Evolutionary conservation across 2,329 filamentous ascomycete genomes (phyloP).

Genomic region (Phialocephala subalpina): DNA sequence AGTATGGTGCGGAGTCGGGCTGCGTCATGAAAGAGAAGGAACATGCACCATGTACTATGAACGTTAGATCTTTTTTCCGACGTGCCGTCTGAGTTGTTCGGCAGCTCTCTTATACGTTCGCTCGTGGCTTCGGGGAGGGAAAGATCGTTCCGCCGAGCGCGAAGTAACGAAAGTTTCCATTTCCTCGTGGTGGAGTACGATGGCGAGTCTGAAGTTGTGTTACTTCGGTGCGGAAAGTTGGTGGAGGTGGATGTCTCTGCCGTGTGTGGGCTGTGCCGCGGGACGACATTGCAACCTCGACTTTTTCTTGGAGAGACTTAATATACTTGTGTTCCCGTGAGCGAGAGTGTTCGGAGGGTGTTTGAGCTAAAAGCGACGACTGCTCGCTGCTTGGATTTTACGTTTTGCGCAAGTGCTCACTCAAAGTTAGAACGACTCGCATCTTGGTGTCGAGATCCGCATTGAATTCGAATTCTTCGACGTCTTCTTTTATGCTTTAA

Average conservation of each 20-base stretch:
- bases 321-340: neutral
- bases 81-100: slow-evolving; percentile 10
- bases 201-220: too few species aligned
- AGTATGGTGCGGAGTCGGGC: neutral
- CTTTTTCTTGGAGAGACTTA: neutral
- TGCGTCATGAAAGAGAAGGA: neutral
- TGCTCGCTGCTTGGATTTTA: neutral
- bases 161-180: neutral
- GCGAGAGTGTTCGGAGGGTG: neutral
- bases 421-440: neutral
- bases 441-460: neutral
- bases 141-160: neutral
- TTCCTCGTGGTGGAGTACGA: neutral
- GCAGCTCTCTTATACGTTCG: slow-evolving; percentile 26
- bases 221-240: too few species aligned
- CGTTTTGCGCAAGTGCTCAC: slow-evolving; percentile 3
- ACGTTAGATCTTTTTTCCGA: neutral
- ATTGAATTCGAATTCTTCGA: too few species aligned
- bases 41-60: neutral
- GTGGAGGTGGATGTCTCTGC: neutral
- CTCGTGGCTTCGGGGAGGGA: slow-evolving; percentile 12
- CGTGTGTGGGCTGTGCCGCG: slow-evolving; percentile 3
- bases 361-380: slow-evolving; percentile 4
- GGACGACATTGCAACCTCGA: neutral
- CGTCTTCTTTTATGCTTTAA: neutral